These are phyloP conservation scores for Phytophthora fragariaefolia DNA, from an alignment of 352 stramenopile species.

Conservation along the genomic window DNA sequence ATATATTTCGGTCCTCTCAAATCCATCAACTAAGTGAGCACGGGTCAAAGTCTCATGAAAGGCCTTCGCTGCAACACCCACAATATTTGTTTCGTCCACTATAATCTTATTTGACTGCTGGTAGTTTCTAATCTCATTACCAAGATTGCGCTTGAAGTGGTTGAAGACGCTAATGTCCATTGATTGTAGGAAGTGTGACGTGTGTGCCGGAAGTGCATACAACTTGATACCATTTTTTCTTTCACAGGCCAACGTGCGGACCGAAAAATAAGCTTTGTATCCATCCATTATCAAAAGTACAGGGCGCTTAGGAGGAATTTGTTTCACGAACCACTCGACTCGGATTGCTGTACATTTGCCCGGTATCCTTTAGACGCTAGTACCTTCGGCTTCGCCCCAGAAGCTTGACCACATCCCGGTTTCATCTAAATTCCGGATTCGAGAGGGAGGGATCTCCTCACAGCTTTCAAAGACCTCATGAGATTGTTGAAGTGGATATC, in stretches of 20 bases:
- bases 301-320: not conserved
- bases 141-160: not conserved
- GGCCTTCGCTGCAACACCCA: not conserved
- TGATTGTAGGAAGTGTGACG: not conserved
- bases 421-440: not conserved
- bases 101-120: not conserved
- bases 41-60: not conserved
- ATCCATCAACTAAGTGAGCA: not conserved
- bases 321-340: not conserved
- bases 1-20: not conserved
- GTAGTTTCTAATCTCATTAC: not conserved
- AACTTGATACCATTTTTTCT: not conserved
- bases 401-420: not conserved
- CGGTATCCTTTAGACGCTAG: not conserved
- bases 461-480: not conserved
- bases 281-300: not conserved
- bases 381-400: not conserved
- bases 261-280: not conserved
- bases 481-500: not conserved
- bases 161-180: not conserved
- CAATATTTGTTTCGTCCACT: not conserved
- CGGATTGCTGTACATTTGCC: not conserved
- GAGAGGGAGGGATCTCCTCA: not conserved
- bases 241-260: not conserved
- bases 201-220: not conserved